These are phyloP conservation scores for Aspergillus taichungensis DNA, from an alignment of 495 filamentous ascomycete species.

Conservation along the genomic window DNA sequence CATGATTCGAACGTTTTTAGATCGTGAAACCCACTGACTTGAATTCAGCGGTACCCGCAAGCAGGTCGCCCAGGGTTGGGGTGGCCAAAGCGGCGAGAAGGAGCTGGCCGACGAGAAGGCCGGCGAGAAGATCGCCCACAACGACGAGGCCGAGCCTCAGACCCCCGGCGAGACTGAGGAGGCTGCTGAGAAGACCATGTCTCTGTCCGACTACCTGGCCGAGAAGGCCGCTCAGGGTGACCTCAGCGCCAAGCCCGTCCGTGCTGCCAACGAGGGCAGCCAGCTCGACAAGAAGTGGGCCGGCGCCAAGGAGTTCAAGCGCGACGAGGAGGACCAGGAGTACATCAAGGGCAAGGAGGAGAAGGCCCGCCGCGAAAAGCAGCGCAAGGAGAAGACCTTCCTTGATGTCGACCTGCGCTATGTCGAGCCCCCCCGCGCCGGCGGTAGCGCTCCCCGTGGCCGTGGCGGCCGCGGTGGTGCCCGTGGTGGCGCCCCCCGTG, in stretches of 20 bases:
- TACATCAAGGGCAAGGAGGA: conserved; percentile 68
- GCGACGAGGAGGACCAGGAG: conserved; percentile 59
- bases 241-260: conserved; percentile 62
- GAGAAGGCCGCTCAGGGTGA: conserved; percentile 74
- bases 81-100: conserved; percentile 64
- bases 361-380: conserved; percentile 79
- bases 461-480: conserved; percentile 46
- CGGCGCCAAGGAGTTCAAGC: conserved; percentile 65
- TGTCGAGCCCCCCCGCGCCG: conserved; percentile 49
- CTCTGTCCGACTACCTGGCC: conserved; percentile 78
- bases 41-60: conserved; percentile 72
- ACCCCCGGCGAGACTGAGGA: conserved; percentile 45
- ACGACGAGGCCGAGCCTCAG: conserved; percentile 59
- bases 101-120: conserved; percentile 84
- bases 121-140: conserved; percentile 75
- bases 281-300: conserved; percentile 88
- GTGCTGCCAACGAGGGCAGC: conserved; percentile 84
- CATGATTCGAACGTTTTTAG: neutral
- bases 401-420: conserved; percentile 79
- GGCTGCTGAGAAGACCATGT: conserved; percentile 79
- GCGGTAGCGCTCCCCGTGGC: conserved; percentile 42
- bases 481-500: conserved; percentile 31
- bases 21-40: conserved; percentile 1
- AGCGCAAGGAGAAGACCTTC: conserved; percentile 85
- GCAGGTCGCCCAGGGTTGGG: conserved; percentile 88